Conservation (phyloP, 768 basidiomycete genomes). For the Gloeophyllum trabeum region DNA sequence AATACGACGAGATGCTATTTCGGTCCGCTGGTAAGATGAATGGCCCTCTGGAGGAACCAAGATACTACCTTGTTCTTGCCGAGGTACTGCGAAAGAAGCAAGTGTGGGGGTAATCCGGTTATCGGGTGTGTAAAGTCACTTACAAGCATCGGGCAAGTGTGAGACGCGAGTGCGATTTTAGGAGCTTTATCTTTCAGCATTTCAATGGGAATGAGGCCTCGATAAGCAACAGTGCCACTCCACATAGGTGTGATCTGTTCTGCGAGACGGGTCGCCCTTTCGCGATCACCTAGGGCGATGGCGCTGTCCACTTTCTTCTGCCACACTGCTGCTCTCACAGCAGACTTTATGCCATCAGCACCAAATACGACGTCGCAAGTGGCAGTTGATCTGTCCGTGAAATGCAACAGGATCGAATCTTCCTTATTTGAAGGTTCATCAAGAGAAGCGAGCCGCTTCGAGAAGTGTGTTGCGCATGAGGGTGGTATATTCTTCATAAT, state of each 20-base stretch:
- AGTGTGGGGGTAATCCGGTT: slow-evolving; percentile 1
- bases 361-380: slow-evolving; percentile 16
- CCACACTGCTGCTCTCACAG: slow-evolving; percentile 11
- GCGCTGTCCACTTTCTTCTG: background rate
- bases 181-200: slow-evolving; percentile 15
- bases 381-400: slow-evolving; percentile 13
- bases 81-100: slow-evolving; percentile 13
- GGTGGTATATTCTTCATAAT: slow-evolving; percentile 13
- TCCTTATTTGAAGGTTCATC: slow-evolving; percentile 1
- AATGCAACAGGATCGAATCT: slow-evolving; percentile 11
- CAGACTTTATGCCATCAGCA: slow-evolving; percentile 16
- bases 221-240: slow-evolving; percentile 29
- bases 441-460: slow-evolving; percentile 20
- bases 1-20: slow-evolving; percentile 24
- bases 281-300: background rate
- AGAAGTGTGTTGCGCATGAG: slow-evolving; percentile 12
- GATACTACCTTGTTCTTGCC: slow-evolving; percentile 11
- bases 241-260: slow-evolving; percentile 20
- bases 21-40: background rate
- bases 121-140: slow-evolving; percentile 7
- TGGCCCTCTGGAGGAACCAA: slow-evolving; percentile 6
- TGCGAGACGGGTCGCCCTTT: slow-evolving; percentile 3
- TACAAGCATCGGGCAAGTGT: slow-evolving; percentile 11
- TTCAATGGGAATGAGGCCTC: slow-evolving; percentile 24
- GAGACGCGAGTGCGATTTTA: slow-evolving; percentile 12